A percentile compares a stretch with the other conserved stretches of the same genome.
Conservation (phyloP, 2,329 filamentous ascomycete genomes). For the Ascochyta clinopodiicola region DNA sequence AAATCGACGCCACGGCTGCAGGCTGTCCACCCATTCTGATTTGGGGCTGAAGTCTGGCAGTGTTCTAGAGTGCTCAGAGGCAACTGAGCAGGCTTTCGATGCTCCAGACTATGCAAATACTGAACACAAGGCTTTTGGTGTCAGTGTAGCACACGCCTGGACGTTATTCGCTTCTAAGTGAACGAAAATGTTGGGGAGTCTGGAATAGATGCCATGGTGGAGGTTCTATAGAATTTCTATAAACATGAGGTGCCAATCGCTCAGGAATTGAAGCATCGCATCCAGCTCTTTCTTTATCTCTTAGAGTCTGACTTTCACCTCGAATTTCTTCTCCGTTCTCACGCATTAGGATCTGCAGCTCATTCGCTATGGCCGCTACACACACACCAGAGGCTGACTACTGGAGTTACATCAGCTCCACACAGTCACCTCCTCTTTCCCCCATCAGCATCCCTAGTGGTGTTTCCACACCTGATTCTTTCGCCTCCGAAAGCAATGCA, state of each 20-base stretch:
- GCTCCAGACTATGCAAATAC: not conserved
- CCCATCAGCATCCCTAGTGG: not conserved
- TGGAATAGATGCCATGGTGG: not conserved
- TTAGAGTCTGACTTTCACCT: not conserved
- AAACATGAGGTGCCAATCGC: not conserved
- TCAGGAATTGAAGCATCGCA: not conserved
- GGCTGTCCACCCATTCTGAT: not conserved
- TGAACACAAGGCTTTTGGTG: not conserved
- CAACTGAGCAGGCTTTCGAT: not conserved
- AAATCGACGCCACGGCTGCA: not conserved
- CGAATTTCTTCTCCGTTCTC: not conserved
- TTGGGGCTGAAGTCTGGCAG: not conserved
- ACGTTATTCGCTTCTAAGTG: not conserved
- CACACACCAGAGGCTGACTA: not conserved
- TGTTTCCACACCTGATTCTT: constrained; percentile 1
- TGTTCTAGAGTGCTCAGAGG: not conserved
- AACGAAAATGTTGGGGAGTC: not conserved
- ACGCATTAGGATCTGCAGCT: not conserved
- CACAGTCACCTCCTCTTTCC: not conserved
- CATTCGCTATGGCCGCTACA: constrained; percentile 1
- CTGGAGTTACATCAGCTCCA: constrained; percentile 1
- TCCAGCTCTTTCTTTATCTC: not conserved
- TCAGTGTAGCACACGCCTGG: not conserved
- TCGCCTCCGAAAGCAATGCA: not conserved
- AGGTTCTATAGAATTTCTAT: not conserved